Conservation (phyloP, 768 basidiomycete species). For the Lactarius trivialis region DNA sequence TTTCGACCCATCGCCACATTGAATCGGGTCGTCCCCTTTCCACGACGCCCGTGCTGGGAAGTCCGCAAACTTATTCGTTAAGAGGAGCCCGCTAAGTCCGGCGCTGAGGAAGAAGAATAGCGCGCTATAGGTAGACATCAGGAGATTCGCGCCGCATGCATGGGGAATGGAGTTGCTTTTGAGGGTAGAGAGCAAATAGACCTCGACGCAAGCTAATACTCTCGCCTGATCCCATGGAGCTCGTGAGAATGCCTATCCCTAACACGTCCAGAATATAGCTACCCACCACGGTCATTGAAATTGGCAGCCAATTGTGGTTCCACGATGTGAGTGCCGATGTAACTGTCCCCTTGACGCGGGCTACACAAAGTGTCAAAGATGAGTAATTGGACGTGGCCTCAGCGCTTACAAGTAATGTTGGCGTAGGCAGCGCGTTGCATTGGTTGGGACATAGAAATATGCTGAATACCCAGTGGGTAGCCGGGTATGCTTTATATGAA, state of each 20-base stretch:
- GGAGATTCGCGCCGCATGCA: background rate
- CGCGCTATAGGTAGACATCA: conserved; percentile 18
- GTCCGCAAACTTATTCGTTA: conserved; percentile 16
- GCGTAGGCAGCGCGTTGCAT: too few species aligned
- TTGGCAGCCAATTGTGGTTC: background rate
- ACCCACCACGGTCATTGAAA: background rate
- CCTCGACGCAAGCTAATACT: conserved; percentile 11
- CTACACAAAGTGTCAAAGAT: too few species aligned
- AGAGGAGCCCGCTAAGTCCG: conserved; percentile 16
- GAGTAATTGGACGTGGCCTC: too few species aligned
- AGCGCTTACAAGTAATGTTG: too few species aligned
- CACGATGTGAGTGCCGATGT: background rate
- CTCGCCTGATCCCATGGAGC: conserved; percentile 2
- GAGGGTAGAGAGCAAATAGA: conserved; percentile 13
- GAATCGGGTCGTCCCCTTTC: too few species aligned
- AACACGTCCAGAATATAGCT: too few species aligned
- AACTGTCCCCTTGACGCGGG: too few species aligned
- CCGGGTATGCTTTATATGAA: too few species aligned
- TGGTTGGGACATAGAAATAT: too few species aligned
- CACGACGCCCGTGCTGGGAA: conserved; percentile 16
- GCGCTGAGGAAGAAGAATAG: conserved; percentile 19
- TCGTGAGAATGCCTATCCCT: background rate
- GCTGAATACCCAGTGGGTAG: too few species aligned
- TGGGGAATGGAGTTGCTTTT: background rate
- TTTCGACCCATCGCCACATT: background rate